Base-by-base conservation (phyloP, 2,329 filamentous ascomycete species). In the Colletotrichum caudatum region DNA sequence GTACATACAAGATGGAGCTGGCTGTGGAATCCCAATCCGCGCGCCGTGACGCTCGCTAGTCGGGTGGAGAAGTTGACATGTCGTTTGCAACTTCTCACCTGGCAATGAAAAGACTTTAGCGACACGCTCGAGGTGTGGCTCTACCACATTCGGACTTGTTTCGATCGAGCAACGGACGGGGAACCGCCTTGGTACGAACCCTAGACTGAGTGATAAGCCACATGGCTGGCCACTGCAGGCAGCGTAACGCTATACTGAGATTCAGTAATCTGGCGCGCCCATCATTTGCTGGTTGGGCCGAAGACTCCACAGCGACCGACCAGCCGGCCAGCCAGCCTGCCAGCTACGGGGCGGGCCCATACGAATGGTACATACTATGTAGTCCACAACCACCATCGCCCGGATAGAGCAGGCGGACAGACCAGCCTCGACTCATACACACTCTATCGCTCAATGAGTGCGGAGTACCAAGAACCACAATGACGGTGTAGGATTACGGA, bases 181-280 rank as follows among this genome's bases (percentile, higher is more conserved):
- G 51, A 48, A 61, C 44, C 56, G 46, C 63, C 7, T 7, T 20
- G 8, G 20, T 46, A 46, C 46, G 37, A 20, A 66, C 14, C 18
- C 29, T 56, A 16, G 39, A n/a, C n/a, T 59, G 58, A 50, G 26
- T 37, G 23, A 66, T 59, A 69, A 71, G 69, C 69, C 64, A 69
- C 69, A 71, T 58, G 39, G 69, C 48, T 44, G 57, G 51, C 53
- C 64, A 65, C 59, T 44, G 69, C 35, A 51, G 51, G 53, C 59
- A 71, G 58, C 65, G 20, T 20, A 57, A 71, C 51, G 44, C 58
- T 46, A 35, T 53, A 35, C 37, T 46, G 37, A 46, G 50, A 37
- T 37, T 37, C 64, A 68, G 44, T 35, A 53, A 54, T 12, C 41
- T 53, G 29, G 39, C n/a, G 23, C 16, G 18, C 16, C 59, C 50